Percentiles rank a stretch among this genome's conserved stretches.
phyloP scores from a whole-genome alignment of 2,329 filamentous ascomycete species.

The Claviceps africana region DNA sequence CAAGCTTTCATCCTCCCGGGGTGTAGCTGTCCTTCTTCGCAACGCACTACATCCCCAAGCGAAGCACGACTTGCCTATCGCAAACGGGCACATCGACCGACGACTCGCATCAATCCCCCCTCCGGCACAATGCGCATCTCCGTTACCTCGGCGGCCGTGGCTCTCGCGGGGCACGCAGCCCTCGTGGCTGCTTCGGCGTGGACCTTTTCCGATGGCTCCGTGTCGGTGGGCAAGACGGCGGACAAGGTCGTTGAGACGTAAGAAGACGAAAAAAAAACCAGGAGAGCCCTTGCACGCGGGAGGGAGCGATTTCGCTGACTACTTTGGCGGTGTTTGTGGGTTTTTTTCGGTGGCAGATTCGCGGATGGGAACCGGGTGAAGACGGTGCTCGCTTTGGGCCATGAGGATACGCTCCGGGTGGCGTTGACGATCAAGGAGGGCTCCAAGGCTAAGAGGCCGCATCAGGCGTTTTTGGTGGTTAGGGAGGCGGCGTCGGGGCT shows the following conservation, averaged over 20 bases:
- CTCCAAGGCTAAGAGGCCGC: slow-evolving; percentile 66
- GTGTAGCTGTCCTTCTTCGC: slow-evolving; percentile 19
- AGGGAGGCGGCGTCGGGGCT: slow-evolving; percentile 61
- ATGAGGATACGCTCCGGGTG: slow-evolving; percentile 65
- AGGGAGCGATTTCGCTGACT: background rate
- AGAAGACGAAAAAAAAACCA: slow-evolving; percentile 13
- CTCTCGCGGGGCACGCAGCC: slow-evolving; percentile 32
- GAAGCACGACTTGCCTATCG: too few species aligned
- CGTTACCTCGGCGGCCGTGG: slow-evolving; percentile 25
- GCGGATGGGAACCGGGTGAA: slow-evolving; percentile 44
- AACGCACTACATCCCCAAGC: slow-evolving; percentile 6
- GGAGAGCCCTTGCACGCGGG: too few species aligned
- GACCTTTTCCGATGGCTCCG: slow-evolving; percentile 59
- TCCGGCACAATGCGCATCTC: slow-evolving; percentile 26
- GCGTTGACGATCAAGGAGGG: slow-evolving; percentile 67
- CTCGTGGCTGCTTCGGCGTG: slow-evolving; percentile 47
- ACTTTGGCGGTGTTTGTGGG: too few species aligned
- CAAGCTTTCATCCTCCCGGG: background rate
- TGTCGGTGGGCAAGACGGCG: slow-evolving; percentile 54
- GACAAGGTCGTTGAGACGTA: slow-evolving; percentile 53
- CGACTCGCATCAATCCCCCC: too few species aligned
- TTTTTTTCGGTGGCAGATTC: slow-evolving; percentile 32
- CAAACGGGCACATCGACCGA: too few species aligned
- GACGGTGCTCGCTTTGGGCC: slow-evolving; percentile 49
- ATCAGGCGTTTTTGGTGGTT: slow-evolving; percentile 84